Percentiles rank a stretch among this genome's conserved stretches.
Evolutionary conservation across 2,329 filamentous ascomycete genomes (phyloP).

Genomic region (Atkinsonella hypoxylon): DNA sequence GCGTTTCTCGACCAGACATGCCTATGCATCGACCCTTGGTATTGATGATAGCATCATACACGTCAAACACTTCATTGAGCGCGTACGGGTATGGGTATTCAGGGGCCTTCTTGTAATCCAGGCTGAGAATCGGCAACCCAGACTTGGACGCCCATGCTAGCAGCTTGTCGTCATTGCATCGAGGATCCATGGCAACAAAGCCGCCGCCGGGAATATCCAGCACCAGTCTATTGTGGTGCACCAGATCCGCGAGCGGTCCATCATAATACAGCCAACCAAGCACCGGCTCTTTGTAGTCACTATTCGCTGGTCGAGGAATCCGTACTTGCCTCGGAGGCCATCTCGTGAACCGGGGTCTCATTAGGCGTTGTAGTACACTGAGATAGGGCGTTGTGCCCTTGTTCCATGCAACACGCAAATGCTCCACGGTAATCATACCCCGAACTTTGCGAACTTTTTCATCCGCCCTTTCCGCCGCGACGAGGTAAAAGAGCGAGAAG

Average conservation of each 20-base stretch:
- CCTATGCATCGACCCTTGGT: slow-evolving; percentile 31
- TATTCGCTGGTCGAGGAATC: slow-evolving; percentile 68
- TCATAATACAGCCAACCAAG: slow-evolving; percentile 91
- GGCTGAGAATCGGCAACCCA: slow-evolving; percentile 75
- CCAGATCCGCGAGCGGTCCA: slow-evolving; percentile 66
- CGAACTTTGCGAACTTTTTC: slow-evolving; percentile 92
- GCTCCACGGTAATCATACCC: slow-evolving; percentile 77
- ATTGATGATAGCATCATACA: slow-evolving; percentile 25
- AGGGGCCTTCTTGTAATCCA: slow-evolving; percentile 62
- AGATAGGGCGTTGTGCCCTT: slow-evolving; percentile 86
- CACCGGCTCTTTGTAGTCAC: slow-evolving; percentile 73
- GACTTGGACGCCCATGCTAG: slow-evolving; percentile 85
- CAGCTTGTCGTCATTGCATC: slow-evolving; percentile 87
- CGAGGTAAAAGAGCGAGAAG: slow-evolving; percentile 82
- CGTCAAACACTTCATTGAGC: slow-evolving; percentile 38
- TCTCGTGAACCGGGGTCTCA: slow-evolving; percentile 67
- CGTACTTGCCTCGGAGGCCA: slow-evolving; percentile 74
- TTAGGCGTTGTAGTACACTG: slow-evolving; percentile 54
- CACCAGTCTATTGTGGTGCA: slow-evolving; percentile 65
- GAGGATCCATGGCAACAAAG: slow-evolving; percentile 93
- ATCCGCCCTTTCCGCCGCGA: slow-evolving; percentile 87
- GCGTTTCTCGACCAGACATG: slow-evolving; percentile 26
- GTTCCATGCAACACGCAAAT: slow-evolving; percentile 88
- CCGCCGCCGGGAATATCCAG: slow-evolving; percentile 89
- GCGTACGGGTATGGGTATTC: slow-evolving; percentile 38